Evolutionary conservation across 2,329 filamentous ascomycete genomes (phyloP).

Genomic region (Fusarium avenaceum): DNA sequence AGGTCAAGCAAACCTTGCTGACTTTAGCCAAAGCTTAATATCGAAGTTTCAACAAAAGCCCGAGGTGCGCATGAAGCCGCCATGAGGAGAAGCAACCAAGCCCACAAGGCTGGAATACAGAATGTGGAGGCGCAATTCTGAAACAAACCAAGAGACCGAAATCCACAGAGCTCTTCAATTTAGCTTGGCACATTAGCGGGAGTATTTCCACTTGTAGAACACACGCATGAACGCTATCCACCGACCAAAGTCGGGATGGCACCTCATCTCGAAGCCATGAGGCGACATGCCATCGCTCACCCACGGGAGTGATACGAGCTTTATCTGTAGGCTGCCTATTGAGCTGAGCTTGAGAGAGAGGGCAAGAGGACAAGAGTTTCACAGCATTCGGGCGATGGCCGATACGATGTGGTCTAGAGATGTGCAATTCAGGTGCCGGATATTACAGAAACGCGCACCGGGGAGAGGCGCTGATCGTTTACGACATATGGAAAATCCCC

Average conservation of each 20-base stretch:
- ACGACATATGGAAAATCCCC: constrained; percentile 28
- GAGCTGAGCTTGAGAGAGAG: neutral
- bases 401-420: constrained; percentile 30
- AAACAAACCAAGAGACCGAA: constrained; percentile 1
- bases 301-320: constrained; percentile 24
- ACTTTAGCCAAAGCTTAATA: constrained; percentile 13
- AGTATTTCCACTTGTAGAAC: constrained; percentile 32
- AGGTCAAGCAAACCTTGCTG: constrained; percentile 1
- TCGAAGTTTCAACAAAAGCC: constrained; percentile 3
- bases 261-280: constrained; percentile 26
- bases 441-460: constrained; percentile 19
- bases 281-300: neutral
- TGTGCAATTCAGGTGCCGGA: constrained; percentile 5
- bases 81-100: neutral
- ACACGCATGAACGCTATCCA: constrained; percentile 23
- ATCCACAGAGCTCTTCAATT: constrained; percentile 15
- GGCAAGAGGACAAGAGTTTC: constrained; percentile 19
- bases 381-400: constrained; percentile 38
- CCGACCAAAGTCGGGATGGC: constrained; percentile 34
- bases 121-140: constrained; percentile 34
- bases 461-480: constrained; percentile 31
- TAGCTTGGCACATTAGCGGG: constrained; percentile 19
- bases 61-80: constrained; percentile 3
- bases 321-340: constrained; percentile 25
- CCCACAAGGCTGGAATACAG: constrained; percentile 38